Evolutionary conservation across 2,329 filamentous ascomycete species (phyloP).

Genomic region (Paraphoma sp.): DNA sequence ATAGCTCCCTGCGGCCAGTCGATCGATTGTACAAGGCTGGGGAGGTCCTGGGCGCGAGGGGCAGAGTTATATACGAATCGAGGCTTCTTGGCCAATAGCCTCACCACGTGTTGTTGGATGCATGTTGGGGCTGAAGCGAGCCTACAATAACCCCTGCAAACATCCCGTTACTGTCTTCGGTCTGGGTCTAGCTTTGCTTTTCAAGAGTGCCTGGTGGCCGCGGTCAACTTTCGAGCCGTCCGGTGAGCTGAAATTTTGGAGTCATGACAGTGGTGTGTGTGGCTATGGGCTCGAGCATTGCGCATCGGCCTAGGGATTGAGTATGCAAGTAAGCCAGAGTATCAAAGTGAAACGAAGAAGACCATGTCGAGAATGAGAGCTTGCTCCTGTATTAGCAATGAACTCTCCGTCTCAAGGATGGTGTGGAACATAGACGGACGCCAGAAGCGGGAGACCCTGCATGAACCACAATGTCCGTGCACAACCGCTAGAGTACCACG

Average conservation of each 20-base stretch:
- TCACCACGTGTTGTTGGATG: background rate
- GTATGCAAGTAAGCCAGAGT: too few species aligned
- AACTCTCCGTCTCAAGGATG: background rate
- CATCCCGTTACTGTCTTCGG: background rate
- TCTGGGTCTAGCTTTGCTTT: background rate
- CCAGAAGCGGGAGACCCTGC: background rate
- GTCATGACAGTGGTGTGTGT: background rate
- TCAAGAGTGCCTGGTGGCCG: too few species aligned
- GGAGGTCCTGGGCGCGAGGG: background rate
- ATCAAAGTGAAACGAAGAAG: too few species aligned
- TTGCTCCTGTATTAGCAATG: background rate
- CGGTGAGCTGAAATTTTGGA: background rate
- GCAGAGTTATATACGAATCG: background rate
- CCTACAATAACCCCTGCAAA: background rate
- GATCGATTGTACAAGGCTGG: constrained; percentile 1
- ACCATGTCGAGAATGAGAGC: too few species aligned
- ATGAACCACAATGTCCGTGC: background rate
- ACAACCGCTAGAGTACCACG: background rate
- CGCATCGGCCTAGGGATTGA: too few species aligned
- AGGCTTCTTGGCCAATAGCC: background rate
- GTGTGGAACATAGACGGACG: too few species aligned
- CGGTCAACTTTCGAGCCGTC: background rate
- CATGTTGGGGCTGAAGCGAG: constrained; percentile 3
- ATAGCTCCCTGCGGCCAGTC: background rate
- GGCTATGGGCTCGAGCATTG: too few species aligned